phyloP scores from a whole-genome alignment of 192 early-diverging fungal genomes.

The Funneliformis geosporum region DNA sequence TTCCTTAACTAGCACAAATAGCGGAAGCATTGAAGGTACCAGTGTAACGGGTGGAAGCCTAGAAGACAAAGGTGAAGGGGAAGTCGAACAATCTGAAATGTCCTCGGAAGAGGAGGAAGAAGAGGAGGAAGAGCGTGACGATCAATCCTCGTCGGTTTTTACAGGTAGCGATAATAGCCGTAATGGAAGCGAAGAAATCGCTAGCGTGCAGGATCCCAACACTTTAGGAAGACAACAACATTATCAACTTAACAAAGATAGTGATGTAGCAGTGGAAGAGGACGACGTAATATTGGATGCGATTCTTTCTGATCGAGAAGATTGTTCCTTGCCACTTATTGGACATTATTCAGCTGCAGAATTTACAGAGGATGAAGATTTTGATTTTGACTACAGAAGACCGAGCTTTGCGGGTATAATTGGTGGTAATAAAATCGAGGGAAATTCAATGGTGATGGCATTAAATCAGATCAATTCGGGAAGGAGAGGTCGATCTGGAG shows the following conservation, averaged over 20 bases:
- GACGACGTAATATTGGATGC: constrained; percentile 21
- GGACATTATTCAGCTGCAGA: constrained; percentile 35
- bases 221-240: background rate
- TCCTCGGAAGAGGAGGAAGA: background rate
- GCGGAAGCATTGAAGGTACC: background rate
- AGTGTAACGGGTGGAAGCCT: background rate
- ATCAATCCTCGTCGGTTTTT: constrained; percentile 28
- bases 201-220: background rate
- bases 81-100: constrained; percentile 6
- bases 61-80: background rate
- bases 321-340: constrained; percentile 8
- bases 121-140: constrained; percentile 31
- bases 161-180: too few species aligned
- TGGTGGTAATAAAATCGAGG: background rate
- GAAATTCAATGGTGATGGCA: constrained; percentile 10
- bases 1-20: constrained; percentile 33
- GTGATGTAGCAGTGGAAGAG: background rate
- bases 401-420: background rate
- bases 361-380: constrained; percentile 33
- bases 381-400: background rate
- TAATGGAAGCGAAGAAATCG: constrained; percentile 30
- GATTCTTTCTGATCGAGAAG: constrained; percentile 28
- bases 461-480: background rate
- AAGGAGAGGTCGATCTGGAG: background rate
- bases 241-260: background rate